phyloP scores from a whole-genome alignment of 257 asterid genomes.

The Gentiana macrophylla region DNA sequence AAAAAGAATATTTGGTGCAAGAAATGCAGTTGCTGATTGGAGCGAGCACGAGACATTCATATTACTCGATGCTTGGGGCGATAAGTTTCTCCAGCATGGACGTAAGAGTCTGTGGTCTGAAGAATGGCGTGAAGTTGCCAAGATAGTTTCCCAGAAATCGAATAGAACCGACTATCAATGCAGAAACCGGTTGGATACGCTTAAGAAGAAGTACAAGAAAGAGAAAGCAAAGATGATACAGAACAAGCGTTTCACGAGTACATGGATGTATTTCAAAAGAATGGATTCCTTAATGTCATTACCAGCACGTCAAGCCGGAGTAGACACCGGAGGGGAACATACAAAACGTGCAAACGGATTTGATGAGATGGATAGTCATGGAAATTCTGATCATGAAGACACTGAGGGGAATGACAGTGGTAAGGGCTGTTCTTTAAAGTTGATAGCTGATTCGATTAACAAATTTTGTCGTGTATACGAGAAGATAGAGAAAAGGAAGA shows the following conservation, averaged over 20 bases:
- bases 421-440: conserved; percentile 25
- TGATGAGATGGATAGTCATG: conserved; percentile 72
- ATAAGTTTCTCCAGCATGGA: conserved; percentile 65
- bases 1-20: conserved; percentile 51
- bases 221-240: conserved; percentile 47
- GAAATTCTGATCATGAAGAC: conserved; percentile 38
- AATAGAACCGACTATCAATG: conserved; percentile 76
- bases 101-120: conserved; percentile 79
- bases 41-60: conserved; percentile 63
- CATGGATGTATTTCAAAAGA: conserved; percentile 72
- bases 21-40: conserved; percentile 84
- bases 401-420: conserved; percentile 21
- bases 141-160: conserved; percentile 53
- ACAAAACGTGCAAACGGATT: conserved; percentile 60
- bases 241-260: conserved; percentile 13
- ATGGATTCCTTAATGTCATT: conserved; percentile 53
- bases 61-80: conserved; percentile 77
- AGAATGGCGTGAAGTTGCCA: conserved; percentile 89
- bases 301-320: conserved; percentile 37
- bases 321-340: conserved; percentile 60
- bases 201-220: conserved; percentile 88
- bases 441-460: conserved; percentile 71
- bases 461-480: conserved; percentile 61
- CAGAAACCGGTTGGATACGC: conserved; percentile 72
- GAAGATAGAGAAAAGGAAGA: conserved; percentile 66